phyloP scores from a whole-genome alignment of 1,139 yeast species.

The Pneumocystis oryctolagi region DNA sequence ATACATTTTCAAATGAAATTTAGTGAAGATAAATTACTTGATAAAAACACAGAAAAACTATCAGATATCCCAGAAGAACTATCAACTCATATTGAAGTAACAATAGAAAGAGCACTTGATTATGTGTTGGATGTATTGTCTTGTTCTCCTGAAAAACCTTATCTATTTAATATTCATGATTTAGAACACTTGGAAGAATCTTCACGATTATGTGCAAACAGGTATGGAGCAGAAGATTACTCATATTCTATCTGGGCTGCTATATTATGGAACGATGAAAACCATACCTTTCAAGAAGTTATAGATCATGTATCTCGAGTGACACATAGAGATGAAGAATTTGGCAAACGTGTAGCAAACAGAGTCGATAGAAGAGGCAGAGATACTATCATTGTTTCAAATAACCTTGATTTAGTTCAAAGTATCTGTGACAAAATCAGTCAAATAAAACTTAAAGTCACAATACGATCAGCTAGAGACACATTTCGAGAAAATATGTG shows the following conservation, averaged over 20 bases:
- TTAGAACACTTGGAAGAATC: conserved; percentile 1
- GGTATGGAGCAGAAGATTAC: conserved; percentile 24
- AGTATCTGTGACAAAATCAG: conserved; percentile 40
- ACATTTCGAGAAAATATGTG: conserved; percentile 71
- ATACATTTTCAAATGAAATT: conserved; percentile 19
- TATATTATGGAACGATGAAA: conserved; percentile 63
- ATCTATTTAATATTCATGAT: conserved; percentile 3
- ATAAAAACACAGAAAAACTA: conserved; percentile 5
- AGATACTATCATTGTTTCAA: conserved; percentile 49
- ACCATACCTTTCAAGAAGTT: conserved; percentile 61
- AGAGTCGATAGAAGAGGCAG: conserved; percentile 52
- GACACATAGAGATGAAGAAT: conserved; percentile 49
- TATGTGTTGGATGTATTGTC: conserved; percentile 58
- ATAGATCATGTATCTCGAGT: conserved; percentile 49
- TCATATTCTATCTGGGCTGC: conserved; percentile 37
- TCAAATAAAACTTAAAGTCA: conserved; percentile 49
- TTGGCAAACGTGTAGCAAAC: conserved; percentile 60
- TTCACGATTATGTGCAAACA: conserved; percentile 1
- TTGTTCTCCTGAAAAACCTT: conserved; percentile 25
- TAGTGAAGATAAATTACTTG: conserved; percentile 15
- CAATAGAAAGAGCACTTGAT: conserved; percentile 50
- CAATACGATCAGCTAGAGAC: conserved; percentile 55
- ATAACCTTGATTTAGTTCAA: conserved; percentile 35
- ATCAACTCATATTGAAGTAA: conserved; percentile 20
- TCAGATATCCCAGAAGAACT: conserved; percentile 21